These are phyloP conservation scores for Corynascus novoguineensis DNA, from an alignment of 495 filamentous ascomycete species.

Conservation along the genomic window DNA sequence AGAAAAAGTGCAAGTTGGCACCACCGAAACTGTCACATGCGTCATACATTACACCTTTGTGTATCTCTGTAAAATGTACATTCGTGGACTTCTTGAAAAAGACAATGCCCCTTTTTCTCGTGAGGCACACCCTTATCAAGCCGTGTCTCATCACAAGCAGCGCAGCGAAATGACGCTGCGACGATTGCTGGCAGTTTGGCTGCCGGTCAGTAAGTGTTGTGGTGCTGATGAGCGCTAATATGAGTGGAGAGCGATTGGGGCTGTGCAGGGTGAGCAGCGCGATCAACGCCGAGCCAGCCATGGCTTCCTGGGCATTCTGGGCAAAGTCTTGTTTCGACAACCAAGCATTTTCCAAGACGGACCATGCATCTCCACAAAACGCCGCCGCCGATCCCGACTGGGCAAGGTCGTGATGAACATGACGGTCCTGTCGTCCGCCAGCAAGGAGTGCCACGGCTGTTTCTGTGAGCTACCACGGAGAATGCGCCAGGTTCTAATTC, in stretches of 20 bases:
- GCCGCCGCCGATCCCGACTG: background rate
- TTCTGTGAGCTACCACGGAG: too few species aligned
- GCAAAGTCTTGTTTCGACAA: conserved; percentile 19
- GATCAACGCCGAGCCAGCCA: background rate
- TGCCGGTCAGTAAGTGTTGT: too few species aligned
- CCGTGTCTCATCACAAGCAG: background rate
- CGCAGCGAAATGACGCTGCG: background rate
- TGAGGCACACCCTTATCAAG: too few species aligned
- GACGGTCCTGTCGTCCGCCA: background rate
- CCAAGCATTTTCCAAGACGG: conserved; percentile 14
- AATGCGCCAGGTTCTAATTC: too few species aligned
- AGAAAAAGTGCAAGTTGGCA: too few species aligned
- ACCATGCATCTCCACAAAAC: conserved; percentile 13
- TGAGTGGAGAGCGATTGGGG: background rate
- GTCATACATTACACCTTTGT: too few species aligned
- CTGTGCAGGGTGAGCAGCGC: background rate
- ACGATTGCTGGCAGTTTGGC: too few species aligned
- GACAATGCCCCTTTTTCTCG: too few species aligned
- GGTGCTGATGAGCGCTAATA: background rate
- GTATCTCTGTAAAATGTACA: too few species aligned
- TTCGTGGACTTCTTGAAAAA: too few species aligned
- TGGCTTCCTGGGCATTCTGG: background rate
- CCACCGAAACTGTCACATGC: too few species aligned
- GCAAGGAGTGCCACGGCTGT: background rate
- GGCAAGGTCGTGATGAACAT: background rate